These are phyloP conservation scores for Rhazya stricta DNA, from an alignment of 257 asterid species.

Conservation along the genomic window DNA sequence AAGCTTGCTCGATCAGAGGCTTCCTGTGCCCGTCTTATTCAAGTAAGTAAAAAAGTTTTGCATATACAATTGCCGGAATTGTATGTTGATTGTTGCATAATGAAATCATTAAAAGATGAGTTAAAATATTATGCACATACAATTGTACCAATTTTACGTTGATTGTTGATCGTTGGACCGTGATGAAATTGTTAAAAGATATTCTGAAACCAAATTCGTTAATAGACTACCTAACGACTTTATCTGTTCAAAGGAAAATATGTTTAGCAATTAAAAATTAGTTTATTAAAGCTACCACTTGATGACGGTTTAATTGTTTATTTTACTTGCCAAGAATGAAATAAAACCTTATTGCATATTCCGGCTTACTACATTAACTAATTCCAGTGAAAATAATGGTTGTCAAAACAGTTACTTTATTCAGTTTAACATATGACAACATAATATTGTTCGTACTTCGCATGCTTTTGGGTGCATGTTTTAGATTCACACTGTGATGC, in stretches of 20 bases:
- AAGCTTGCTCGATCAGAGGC: conserved; percentile 63
- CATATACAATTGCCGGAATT: background rate
- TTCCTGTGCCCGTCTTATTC: conserved; percentile 49
- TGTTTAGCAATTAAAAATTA: background rate
- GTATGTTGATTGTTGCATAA: background rate
- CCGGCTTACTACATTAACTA: background rate
- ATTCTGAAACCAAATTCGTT: background rate
- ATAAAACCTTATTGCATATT: background rate
- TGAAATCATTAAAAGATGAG: background rate
- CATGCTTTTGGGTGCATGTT: background rate
- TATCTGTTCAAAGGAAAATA: background rate
- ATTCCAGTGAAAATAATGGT: background rate
- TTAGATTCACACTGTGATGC: background rate
- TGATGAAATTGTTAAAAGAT: background rate
- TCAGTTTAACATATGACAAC: background rate
- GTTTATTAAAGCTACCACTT: background rate
- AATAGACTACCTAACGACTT: background rate
- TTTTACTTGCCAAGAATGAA: background rate
- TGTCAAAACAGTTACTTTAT: background rate
- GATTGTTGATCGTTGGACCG: background rate
- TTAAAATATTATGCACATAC: background rate
- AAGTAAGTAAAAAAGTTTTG: conserved; percentile 37
- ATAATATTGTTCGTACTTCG: background rate
- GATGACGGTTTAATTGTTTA: background rate
- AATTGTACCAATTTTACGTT: background rate